These are phyloP conservation scores for Fraxinus anomala DNA, from an alignment of 257 asterid species.

Conservation along the genomic window DNA sequence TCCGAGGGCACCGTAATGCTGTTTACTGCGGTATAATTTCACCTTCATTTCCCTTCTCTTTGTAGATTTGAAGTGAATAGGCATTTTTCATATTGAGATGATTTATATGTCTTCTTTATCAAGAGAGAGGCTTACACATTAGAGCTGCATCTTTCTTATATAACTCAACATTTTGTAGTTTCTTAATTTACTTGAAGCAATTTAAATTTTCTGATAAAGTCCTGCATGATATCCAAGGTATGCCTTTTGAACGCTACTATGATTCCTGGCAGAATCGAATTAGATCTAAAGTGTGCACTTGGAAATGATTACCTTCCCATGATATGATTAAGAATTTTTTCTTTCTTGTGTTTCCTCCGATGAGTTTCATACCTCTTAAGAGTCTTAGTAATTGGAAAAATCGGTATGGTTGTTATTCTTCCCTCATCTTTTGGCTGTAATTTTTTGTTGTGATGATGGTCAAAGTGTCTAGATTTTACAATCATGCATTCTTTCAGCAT, in stretches of 20 bases:
- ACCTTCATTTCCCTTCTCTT: conserved; percentile 3
- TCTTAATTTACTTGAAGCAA: conserved; percentile 6
- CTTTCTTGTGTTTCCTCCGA: background rate
- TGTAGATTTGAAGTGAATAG: conserved; percentile 16
- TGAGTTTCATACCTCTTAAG: background rate
- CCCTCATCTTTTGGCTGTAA: conserved; percentile 16
- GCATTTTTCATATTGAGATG: conserved; percentile 7
- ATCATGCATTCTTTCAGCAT: conserved; percentile 10
- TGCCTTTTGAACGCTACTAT: conserved; percentile 3
- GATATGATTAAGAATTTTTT: conserved; percentile 9
- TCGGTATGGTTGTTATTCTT: background rate
- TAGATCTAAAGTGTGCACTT: conserved; percentile 8
- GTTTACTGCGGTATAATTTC: conserved; percentile 80
- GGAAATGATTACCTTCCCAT: conserved; percentile 15
- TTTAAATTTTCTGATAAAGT: background rate
- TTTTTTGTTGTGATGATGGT: conserved; percentile 15
- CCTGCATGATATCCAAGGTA: conserved; percentile 4
- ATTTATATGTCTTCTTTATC: conserved; percentile 12
- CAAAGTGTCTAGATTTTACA: conserved; percentile 13
- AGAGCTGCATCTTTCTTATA: conserved; percentile 10
- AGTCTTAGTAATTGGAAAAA: conserved; percentile 1
- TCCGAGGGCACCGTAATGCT: conserved; percentile 90
- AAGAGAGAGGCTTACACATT: conserved; percentile 16
- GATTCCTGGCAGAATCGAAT: background rate
- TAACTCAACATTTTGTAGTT: conserved; percentile 9